Percentiles rank a stretch among this genome's conserved stretches.
These are phyloP conservation scores for Tubosaeta sp. DNA, from an alignment of 768 basidiomycete genomes.

Conservation along the genomic window DNA sequence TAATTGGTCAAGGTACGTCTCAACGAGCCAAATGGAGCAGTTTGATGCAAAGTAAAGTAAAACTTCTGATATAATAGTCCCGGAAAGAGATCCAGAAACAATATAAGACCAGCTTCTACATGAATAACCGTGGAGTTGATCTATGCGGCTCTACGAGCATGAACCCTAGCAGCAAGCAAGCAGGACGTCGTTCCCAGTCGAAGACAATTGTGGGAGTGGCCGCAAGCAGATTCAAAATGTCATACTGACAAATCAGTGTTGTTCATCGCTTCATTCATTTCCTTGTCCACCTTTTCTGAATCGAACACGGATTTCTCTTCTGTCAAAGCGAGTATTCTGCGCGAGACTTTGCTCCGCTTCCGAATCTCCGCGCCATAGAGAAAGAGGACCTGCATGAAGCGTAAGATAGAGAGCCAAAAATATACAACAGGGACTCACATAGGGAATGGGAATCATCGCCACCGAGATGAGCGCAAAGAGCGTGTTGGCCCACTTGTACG, in stretches of 20 bases:
- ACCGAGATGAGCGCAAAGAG: conserved; percentile 51
- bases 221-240: background rate
- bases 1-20: no score
- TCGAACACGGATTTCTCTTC: conserved; percentile 2
- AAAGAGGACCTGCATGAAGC: conserved; percentile 23
- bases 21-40: no score
- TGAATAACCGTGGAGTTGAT: no score
- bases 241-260: background rate
- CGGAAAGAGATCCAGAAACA: no score
- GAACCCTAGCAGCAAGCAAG: background rate
- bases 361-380: conserved; percentile 31
- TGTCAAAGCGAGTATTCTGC: conserved; percentile 15
- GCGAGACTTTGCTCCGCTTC: conserved; percentile 25
- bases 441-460: conserved; percentile 57
- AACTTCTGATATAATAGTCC: no score
- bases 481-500: conserved; percentile 58
- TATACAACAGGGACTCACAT: conserved; percentile 33
- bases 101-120: no score
- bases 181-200: background rate
- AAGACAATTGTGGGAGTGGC: background rate
- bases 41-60: no score
- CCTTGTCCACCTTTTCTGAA: background rate
- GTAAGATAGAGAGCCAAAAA: background rate
- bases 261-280: background rate
- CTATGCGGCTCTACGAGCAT: no score